Evolutionary conservation across 257 asterid genomes (phyloP).

Genomic region (Plantago elongata): DNA sequence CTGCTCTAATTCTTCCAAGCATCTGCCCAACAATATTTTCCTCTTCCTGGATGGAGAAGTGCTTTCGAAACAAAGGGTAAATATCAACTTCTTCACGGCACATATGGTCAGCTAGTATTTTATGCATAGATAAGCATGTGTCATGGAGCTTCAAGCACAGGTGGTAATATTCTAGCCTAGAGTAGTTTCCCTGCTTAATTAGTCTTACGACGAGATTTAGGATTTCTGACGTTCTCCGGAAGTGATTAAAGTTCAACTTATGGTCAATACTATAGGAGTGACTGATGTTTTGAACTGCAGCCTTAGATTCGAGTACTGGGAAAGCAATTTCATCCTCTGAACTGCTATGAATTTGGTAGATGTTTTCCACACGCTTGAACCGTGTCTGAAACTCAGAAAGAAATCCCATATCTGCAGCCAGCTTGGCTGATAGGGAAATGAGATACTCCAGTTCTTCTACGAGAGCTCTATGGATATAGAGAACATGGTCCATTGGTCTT

Average conservation of each 20-base stretch:
- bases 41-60: slow-evolving; percentile 69
- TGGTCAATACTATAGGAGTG: slow-evolving; percentile 73
- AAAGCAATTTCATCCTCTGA: slow-evolving; percentile 68
- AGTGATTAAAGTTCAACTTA: slow-evolving; percentile 54
- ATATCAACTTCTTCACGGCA: slow-evolving; percentile 67
- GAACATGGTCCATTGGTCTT: slow-evolving; percentile 57
- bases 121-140: slow-evolving; percentile 57
- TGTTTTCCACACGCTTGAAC: slow-evolving; percentile 39
- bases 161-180: slow-evolving; percentile 32
- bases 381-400: slow-evolving; percentile 46
- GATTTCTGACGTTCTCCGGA: slow-evolving; percentile 41
- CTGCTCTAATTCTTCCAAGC: slow-evolving; percentile 66
- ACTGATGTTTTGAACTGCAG: slow-evolving; percentile 55
- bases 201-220: slow-evolving; percentile 42
- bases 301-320: slow-evolving; percentile 80
- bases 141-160: slow-evolving; percentile 55
- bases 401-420: slow-evolving; percentile 36
- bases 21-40: slow-evolving; percentile 63
- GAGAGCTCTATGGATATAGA: slow-evolving; percentile 63
- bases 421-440: slow-evolving; percentile 49
- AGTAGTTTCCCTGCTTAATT: slow-evolving; percentile 25
- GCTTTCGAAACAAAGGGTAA: slow-evolving; percentile 52
- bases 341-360: slow-evolving; percentile 57
- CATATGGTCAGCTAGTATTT: slow-evolving; percentile 66
- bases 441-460: slow-evolving; percentile 53